Evolutionary conservation across 495 filamentous ascomycete species (phyloP), one percentile per base, ranked within the genome.

Genomic region (Tuber magnatum): DNA sequence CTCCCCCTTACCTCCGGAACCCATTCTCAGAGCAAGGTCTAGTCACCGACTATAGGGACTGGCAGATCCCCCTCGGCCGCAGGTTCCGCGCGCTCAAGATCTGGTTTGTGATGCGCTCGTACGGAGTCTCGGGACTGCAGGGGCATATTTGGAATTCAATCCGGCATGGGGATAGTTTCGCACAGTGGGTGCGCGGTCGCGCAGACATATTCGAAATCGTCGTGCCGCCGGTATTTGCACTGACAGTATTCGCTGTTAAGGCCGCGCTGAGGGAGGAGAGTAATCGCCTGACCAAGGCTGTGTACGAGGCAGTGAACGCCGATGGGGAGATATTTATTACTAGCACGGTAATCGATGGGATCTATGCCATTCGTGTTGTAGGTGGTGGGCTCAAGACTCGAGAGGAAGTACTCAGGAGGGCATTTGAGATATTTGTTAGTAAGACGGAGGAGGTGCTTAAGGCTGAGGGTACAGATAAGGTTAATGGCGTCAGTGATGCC

Each of bases 31-130:
- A 94, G 75, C 87, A 87, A 68, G 94, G 94, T 1, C 87, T 94
- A 9, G 95, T 99, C 3, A 97, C 93, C 48, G 95, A 99, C 82
- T 98, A 99, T 84, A 89, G 95, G 39, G 96, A 99, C 87, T 99
- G 95, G 95, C 94, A 96, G 84, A 97, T 99, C 81, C 95, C 95
- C 18, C 89, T 99, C 0, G 95, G 95, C 20, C 88, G 95, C 10
- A 88, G 95, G n/a, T 98, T 99, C 86, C 87, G 95, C 20, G 88
- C 91, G 1, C 84, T 99, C 71, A 99, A 99, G 86, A 92, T 97
- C 81, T 99, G 95, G 95, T 97, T 97, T 82, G 95, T 99, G 22
- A 86, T 99, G 80, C 88, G 95, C 61, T 91, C 88, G 43, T 97
- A 97, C 81, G 95, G 95, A 0, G 85, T 94, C 72, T 87, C 87